phyloP scores from a whole-genome alignment of 768 basidiomycete genomes.

The Lactarius quietus region DNA sequence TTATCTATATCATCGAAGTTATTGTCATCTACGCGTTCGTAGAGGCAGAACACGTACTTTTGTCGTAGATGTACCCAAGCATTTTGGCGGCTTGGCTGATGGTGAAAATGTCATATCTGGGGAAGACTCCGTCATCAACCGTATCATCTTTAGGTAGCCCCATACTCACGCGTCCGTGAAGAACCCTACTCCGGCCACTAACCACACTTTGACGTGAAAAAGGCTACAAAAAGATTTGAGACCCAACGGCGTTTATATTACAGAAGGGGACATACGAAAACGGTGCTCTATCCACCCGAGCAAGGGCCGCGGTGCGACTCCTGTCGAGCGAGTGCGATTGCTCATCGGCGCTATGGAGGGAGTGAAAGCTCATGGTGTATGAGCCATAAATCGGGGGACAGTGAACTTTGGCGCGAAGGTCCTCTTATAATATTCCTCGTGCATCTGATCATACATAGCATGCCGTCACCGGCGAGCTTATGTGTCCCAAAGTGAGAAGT shows the following conservation, averaged over 20 bases:
- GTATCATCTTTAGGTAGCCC: not conserved
- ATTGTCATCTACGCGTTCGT: not conserved
- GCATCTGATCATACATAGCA: not conserved
- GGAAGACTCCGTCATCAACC: not conserved
- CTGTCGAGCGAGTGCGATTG: slow-evolving; percentile 48
- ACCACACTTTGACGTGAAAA: slow-evolving; percentile 48
- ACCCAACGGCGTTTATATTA: not conserved
- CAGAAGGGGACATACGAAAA: slow-evolving; percentile 61
- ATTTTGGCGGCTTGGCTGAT: slow-evolving; percentile 83
- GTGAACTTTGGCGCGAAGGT: not conserved
- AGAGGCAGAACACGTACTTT: slow-evolving; percentile 17
- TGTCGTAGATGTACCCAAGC: slow-evolving; percentile 78
- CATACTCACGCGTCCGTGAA: slow-evolving; percentile 74
- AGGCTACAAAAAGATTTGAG: slow-evolving; percentile 30
- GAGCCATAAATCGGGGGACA: not conserved
- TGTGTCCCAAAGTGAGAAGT: not conserved
- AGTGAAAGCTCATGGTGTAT: slow-evolving; percentile 17
- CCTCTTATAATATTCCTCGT: slow-evolving; percentile 5
- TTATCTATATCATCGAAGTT: slow-evolving; percentile 25
- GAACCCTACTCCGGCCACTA: slow-evolving; percentile 76
- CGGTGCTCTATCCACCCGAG: slow-evolving; percentile 82
- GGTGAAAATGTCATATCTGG: slow-evolving; percentile 80
- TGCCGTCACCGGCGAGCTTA: slow-evolving; percentile 10
- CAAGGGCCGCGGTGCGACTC: slow-evolving; percentile 74
- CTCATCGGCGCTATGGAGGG: slow-evolving; percentile 1